Evolutionary conservation across 148 eudicot species (phyloP).

Genomic region (Talinum fruticosum): DNA sequence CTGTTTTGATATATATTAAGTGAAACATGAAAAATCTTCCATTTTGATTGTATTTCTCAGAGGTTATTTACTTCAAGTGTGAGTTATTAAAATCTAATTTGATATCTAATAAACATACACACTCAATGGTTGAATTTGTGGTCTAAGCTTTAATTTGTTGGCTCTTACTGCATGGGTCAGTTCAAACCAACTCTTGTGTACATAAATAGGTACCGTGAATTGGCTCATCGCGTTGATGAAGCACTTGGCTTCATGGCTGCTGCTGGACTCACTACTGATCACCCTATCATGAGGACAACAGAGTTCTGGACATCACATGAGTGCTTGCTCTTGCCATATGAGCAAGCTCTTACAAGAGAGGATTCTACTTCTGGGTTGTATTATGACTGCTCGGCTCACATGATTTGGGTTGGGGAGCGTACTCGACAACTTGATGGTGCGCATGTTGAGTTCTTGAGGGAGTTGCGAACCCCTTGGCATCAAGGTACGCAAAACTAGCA

Average conservation of each 20-base stretch:
- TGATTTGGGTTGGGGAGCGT: conserved; percentile 85
- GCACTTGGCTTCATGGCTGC: conserved; percentile 81
- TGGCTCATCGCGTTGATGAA: conserved; percentile 70
- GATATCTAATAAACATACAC: background rate
- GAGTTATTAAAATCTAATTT: background rate
- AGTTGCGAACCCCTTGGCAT: conserved; percentile 71
- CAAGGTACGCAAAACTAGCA: conserved; percentile 39
- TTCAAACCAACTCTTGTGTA: background rate
- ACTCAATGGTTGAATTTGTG: background rate
- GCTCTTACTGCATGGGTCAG: background rate
- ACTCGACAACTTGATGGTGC: conserved; percentile 79
- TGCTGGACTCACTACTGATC: conserved; percentile 61
- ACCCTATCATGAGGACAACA: conserved; percentile 62
- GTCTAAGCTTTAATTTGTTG: background rate
- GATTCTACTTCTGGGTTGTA: conserved; percentile 68
- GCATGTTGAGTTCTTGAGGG: conserved; percentile 74
- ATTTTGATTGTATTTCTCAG: background rate
- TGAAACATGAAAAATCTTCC: background rate
- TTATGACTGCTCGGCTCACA: conserved; percentile 80
- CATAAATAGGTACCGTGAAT: conserved; percentile 59
- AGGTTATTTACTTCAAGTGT: conserved; percentile 2
- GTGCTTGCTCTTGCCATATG: conserved; percentile 73
- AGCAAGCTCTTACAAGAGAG: conserved; percentile 72
- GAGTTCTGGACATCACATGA: conserved; percentile 82
- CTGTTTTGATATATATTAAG: background rate